phyloP scores from a whole-genome alignment of 225 moss, liverwort and hornwort genomes.

The Sphagnum tenellum region DNA sequence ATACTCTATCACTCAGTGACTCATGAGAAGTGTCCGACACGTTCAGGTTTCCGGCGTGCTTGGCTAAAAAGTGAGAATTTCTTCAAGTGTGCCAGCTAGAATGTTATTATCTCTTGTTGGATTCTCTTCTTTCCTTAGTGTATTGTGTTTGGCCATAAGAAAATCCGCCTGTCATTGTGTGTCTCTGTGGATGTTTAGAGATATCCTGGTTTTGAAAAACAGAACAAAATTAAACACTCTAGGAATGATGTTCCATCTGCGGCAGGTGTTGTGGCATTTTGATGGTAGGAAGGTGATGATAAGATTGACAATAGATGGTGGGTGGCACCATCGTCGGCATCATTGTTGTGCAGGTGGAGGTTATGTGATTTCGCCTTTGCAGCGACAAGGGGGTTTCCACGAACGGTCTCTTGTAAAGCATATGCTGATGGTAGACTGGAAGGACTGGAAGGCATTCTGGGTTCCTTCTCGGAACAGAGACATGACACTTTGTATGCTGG shows the following conservation, averaged over 20 bases:
- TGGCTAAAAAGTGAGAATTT: constrained; percentile 59
- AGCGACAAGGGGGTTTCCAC: constrained; percentile 16
- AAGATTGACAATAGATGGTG: background rate
- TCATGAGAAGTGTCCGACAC: constrained; percentile 66
- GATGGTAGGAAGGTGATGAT: no score
- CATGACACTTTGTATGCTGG: constrained; percentile 69
- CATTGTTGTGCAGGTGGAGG: constrained; percentile 66
- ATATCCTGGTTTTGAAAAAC: no score
- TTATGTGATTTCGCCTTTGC: constrained; percentile 79
- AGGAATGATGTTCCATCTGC: no score
- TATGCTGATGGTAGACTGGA: constrained; percentile 88
- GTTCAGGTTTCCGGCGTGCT: constrained; percentile 53
- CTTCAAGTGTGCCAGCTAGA: background rate
- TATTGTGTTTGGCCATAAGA: no score
- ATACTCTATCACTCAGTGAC: constrained; percentile 79
- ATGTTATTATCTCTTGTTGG: no score
- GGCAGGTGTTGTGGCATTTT: no score
- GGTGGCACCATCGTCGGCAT: no score
- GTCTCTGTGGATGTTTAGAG: no score
- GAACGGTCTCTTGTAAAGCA: constrained; percentile 72
- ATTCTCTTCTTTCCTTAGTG: no score
- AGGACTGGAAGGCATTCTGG: constrained; percentile 36
- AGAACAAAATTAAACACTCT: no score
- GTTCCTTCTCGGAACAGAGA: constrained; percentile 38
- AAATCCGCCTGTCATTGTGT: no score